Percentiles rank a stretch among this genome's conserved stretches.
These are phyloP conservation scores for Nidula niveotomentosa DNA, from an alignment of 1,284 basidiomycete species.

Conservation along the genomic window DNA sequence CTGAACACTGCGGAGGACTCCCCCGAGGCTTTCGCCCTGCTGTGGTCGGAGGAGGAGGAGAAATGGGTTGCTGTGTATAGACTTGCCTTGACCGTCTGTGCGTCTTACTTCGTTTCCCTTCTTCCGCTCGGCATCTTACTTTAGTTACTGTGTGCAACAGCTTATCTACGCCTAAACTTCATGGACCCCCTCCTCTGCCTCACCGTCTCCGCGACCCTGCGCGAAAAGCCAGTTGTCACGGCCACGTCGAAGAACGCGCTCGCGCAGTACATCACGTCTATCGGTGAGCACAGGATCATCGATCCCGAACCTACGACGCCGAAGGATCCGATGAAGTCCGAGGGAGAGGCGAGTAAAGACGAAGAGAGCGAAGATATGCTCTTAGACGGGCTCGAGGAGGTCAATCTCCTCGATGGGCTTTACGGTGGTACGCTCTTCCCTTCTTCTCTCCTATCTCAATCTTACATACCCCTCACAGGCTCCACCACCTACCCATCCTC, in stretches of 20 bases:
- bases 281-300: conserved; percentile 27
- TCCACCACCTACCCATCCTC: background rate
- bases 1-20: conserved; percentile 44
- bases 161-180: conserved; percentile 72
- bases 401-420: conserved; percentile 74
- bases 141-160: conserved; percentile 30
- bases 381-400: conserved; percentile 64
- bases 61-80: conserved; percentile 78
- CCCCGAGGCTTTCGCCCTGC: conserved; percentile 57
- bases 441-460: background rate
- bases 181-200: conserved; percentile 77
- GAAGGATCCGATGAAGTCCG: conserved; percentile 13
- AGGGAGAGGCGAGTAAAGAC: conserved; percentile 1
- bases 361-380: conserved; percentile 32
- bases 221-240: conserved; percentile 55
- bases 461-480: background rate
- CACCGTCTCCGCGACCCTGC: conserved; percentile 77
- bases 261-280: conserved; percentile 39
- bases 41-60: conserved; percentile 57
- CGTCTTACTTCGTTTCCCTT: conserved; percentile 27
- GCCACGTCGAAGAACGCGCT: conserved; percentile 54
- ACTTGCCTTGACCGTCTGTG: conserved; percentile 74
- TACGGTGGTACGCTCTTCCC: conserved; percentile 37
- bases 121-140: background rate
- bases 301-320: conserved; percentile 24